Base-by-base conservation (phyloP, 352 stramenopile species). In the Globisporangium spinosum region DNA sequence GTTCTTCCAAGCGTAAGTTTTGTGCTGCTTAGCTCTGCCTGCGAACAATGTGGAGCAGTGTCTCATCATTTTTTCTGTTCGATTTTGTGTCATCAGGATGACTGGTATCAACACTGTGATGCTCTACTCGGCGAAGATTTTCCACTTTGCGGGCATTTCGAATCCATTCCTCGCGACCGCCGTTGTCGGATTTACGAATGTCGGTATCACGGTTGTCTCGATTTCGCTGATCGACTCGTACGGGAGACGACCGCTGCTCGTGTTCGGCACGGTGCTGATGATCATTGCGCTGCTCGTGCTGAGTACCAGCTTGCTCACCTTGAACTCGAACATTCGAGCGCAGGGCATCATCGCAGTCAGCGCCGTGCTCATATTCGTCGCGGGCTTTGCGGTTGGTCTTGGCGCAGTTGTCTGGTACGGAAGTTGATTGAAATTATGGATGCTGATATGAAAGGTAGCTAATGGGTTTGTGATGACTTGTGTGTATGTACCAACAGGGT, bases 21-120 rank as follows among this genome's bases (percentile, higher is more conserved):
- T 3, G 15, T 49, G 2, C 8, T n/a, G 35, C 32, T 45, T 1
- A 13, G 35, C 35, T 43, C 12, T 43, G 35, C 13, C 12, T 66
- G 20, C 43, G 4, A n/a, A 65, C 22, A 23, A 25, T 32, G 12
- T 25, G 22, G 22, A 17, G 2, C 56, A 7, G 1, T 35, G 29
- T 17, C 35, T 34, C 13, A 35, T 13, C 47, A 15, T 62, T 12
- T 29, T 9, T 8, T 15, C 12, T 10, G 8, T n/a, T 35, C 2
- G 17, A 34, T 7, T 25, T 17, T 59, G 25, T n/a, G 1, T 38
- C 27, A 58, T 3, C 27, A 88, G 79, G 10, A 93, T 97, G 79
- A 95, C 91, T 32, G 91, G 91, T 0, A 96, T 97, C 74, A 97
- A 97, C 75, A 97, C 87, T 8, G 91, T 97, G 34, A 94, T 97